Base-by-base conservation (phyloP, 495 filamentous ascomycete species). In the Xylaria longipes region DNA sequence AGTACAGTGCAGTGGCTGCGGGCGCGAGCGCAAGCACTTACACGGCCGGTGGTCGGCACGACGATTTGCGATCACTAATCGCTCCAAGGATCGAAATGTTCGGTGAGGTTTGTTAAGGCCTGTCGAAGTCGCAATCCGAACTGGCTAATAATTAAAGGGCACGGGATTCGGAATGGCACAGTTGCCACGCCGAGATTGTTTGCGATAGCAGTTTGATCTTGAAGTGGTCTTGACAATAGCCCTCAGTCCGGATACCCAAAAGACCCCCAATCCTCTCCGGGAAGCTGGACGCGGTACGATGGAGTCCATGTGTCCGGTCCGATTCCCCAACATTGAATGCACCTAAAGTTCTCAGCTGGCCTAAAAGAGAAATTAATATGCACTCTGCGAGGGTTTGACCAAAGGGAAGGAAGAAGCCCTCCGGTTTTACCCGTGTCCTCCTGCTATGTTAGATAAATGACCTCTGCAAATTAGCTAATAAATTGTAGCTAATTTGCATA, bases 331-430 rank as follows among this genome's bases (percentile, higher is more conserved):
- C n/a, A n/a, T n/a, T n/a, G n/a, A n/a, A 22, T 58, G 54, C 35
- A 35, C 54, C 54, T 33, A 25, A 58, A 29, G 11, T 60, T n/a
- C 57, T 37, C 57, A 60, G 33, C 60, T 62, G 43, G 60, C 60
- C 37, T 27, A 62, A 62, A 62, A 62, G 35, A 25, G 60, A 62
- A 61, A 62, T 20, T 25, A 62, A 62, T 62, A 62, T 62, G 60
- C 60, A 62, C 60, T 77, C 58, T 76, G 68, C 48, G 80, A 75
- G 72, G 37, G 33, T 62, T 39, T 62, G 11, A 27, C 33, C 37
- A 62, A 62, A 41, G 60, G 20, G 37, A n/a, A 41, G 37, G 4
- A 25, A 43, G 33, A 41, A 5, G 8, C 31, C 33, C 31, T 60
- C 60, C 60, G 60, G 60, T 37, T 43, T 12, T 63, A 43, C 60